A percentile compares a stretch with the other conserved stretches of the same genome.
Evolutionary conservation across 306 rosid genomes (phyloP).

Genomic region (Begonia fuchsioides): DNA sequence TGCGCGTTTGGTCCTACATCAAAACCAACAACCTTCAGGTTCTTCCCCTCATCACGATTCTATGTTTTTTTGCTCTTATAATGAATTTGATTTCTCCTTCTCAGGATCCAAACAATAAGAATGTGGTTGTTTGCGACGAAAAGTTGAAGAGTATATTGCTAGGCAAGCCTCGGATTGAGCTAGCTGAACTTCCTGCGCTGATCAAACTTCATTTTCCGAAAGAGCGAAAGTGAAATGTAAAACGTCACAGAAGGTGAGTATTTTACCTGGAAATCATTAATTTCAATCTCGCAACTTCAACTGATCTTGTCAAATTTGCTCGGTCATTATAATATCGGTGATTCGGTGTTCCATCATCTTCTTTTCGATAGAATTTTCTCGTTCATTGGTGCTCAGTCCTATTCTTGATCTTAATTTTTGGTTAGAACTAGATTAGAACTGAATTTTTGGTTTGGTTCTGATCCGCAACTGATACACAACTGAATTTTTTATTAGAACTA

Average conservation of each 20-base stretch:
- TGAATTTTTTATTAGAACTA: too few relatives aligned
- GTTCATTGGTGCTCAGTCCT: too few relatives aligned
- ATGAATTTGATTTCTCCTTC: constrained; percentile 12
- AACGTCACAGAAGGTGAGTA: neutral
- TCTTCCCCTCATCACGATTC: constrained; percentile 2
- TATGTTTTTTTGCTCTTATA: constrained; percentile 3
- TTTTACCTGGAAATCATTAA: too few relatives aligned
- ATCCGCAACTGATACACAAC: too few relatives aligned
- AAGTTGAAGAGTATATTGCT: constrained; percentile 54
- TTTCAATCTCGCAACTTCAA: too few relatives aligned
- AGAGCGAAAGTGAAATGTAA: constrained; percentile 32
- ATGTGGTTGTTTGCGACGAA: constrained; percentile 74
- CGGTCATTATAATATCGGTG: too few relatives aligned
- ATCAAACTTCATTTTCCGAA: constrained; percentile 87
- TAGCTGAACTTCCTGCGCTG: constrained; percentile 76
- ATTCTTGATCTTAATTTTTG: too few relatives aligned
- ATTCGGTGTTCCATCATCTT: too few relatives aligned
- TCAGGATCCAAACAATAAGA: constrained; percentile 75
- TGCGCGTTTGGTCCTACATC: constrained; percentile 73
- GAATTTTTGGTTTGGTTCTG: too few relatives aligned
- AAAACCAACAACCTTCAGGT: constrained; percentile 87
- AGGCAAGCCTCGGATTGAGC: constrained; percentile 63
- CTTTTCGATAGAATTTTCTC: too few relatives aligned
- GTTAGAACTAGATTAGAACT: too few relatives aligned
- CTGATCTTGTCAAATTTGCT: too few relatives aligned